phyloP scores from a whole-genome alignment of 2,329 filamentous ascomycete species.

The Penicillium sp. region DNA sequence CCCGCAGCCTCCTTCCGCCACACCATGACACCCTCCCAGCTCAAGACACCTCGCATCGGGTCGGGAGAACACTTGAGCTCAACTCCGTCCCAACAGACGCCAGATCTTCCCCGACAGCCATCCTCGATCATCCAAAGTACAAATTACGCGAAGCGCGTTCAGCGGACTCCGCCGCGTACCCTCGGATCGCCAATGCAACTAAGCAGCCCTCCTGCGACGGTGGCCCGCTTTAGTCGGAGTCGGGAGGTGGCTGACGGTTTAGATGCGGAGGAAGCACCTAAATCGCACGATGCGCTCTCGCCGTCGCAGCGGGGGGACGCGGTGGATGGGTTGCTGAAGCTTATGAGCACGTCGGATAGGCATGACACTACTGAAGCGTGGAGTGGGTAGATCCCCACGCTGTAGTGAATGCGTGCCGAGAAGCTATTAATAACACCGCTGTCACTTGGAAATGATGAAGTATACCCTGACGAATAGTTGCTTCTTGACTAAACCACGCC shows the following conservation, averaged over 20 bases:
- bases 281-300: conserved; percentile 15
- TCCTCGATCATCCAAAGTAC: conserved; percentile 15
- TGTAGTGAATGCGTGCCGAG: background rate
- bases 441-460: conserved; percentile 4
- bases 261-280: conserved; percentile 18
- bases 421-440: background rate
- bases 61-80: conserved; percentile 15
- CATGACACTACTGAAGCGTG: conserved; percentile 28
- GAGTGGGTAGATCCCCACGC: conserved; percentile 17
- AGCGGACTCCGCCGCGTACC: conserved; percentile 21
- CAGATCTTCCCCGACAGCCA: conserved; percentile 22
- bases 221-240: conserved; percentile 18
- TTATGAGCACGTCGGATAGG: conserved; percentile 40
- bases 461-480: conserved; percentile 8
- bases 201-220: conserved; percentile 37
- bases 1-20: conserved; percentile 17
- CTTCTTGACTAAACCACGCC: background rate
- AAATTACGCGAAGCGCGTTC: conserved; percentile 14
- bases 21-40: conserved; percentile 20
- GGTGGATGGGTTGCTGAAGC: conserved; percentile 41
- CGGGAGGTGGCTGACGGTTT: conserved; percentile 16
- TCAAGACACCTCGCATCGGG: conserved; percentile 24
- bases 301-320: conserved; percentile 40
- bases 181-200: conserved; percentile 38
- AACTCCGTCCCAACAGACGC: conserved; percentile 23